Base-by-base conservation (phyloP, 345 rosid species). In the Nasturtium officinale region DNA sequence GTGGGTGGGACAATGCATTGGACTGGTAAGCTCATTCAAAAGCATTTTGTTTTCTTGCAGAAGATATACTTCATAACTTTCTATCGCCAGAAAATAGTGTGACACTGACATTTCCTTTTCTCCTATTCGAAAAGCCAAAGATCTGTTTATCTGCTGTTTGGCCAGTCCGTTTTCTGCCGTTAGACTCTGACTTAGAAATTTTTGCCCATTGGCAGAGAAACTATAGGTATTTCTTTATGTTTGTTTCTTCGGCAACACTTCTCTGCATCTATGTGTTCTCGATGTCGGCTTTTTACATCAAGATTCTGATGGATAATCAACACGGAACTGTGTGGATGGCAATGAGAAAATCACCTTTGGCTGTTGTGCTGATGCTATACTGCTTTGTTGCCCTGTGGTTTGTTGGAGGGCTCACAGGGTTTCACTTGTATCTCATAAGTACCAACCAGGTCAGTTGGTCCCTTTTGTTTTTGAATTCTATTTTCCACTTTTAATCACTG, bases 1-100 rank as follows among this genome's bases (percentile, higher is more conserved):
- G 13, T 95, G 99, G 99, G 98, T 95, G 61, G 99, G 99, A 51
- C 99, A 95, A 75, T 95, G 99, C 83, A 85, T 95, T 80, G 99
- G 99, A 78, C 42, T 87, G 94, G 99, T 95, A 87, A 72, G 84
- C 75, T 83, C 53, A 61, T 72, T 37, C 38, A 47, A 51, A 61
- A 30, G 0, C 55, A 40, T 40, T 51, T 50, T 16, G 11, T 5
- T 15, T 15, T 15, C 18, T 57, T 10, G 13, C 54, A 42, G 47
- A n/a, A 20, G 2, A 64, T 17, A 9, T 3, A n/a, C 5, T 63
- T 53, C 10, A 7, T 40, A 35, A 29, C 7, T 4, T 6, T 61
- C 30, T 47, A 15, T 15, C 17, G 11, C 20, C 38, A 0, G 17
- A 26, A 67, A 55, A 26, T 2, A 7, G 7, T 64, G 42, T 12